Percentiles rank a stretch among this genome's conserved stretches.
Evolutionary conservation across 352 stramenopile species (phyloP).

Genomic region (Phytopythium litorale): DNA sequence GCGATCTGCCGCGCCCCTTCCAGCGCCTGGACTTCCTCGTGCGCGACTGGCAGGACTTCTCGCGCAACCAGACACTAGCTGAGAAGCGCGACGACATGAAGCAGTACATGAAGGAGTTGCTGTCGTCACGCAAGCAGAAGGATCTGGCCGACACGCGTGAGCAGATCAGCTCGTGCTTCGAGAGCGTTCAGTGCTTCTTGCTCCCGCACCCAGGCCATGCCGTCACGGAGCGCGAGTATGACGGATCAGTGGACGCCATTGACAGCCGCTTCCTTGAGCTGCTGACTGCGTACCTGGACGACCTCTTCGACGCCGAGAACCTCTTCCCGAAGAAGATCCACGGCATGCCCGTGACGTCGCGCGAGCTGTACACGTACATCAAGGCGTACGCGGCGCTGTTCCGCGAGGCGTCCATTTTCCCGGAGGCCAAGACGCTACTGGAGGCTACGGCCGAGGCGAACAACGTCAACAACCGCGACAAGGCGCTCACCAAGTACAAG

Average conservation of each 20-base stretch:
- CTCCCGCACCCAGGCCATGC: constrained; percentile 96
- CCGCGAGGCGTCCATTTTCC: constrained; percentile 94
- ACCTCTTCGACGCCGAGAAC: constrained; percentile 90
- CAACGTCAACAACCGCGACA: constrained; percentile 94
- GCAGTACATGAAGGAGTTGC: constrained; percentile 91
- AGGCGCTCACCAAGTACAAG: constrained; percentile 89
- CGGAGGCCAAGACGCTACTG: constrained; percentile 96
- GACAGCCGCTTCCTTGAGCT: constrained; percentile 93
- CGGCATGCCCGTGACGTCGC: constrained; percentile 89
- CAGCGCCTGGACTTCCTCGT: constrained; percentile 99
- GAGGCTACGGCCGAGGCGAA: constrained; percentile 97
- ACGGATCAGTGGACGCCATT: constrained; percentile 94
- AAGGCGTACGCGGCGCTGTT: constrained; percentile 97
- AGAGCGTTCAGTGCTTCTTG: constrained; percentile 93
- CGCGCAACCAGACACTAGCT: constrained; percentile 82
- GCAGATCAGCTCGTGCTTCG: constrained; percentile 97
- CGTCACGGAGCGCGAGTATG: constrained; percentile 97
- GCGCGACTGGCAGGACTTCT: constrained; percentile 98
- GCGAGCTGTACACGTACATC: constrained; percentile 95
- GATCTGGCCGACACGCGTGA: constrained; percentile 93
- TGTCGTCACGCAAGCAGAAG: constrained; percentile 91
- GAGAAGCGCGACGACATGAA: constrained; percentile 93
- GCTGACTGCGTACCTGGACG: constrained; percentile 93
- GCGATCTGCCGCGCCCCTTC: constrained; percentile 85
- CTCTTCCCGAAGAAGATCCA: constrained; percentile 95